Percentiles rank a stretch among this genome's conserved stretches.
Evolutionary conservation across 176 grass and related monocot species (phyloP).

Genomic region (Bromus sterilis): DNA sequence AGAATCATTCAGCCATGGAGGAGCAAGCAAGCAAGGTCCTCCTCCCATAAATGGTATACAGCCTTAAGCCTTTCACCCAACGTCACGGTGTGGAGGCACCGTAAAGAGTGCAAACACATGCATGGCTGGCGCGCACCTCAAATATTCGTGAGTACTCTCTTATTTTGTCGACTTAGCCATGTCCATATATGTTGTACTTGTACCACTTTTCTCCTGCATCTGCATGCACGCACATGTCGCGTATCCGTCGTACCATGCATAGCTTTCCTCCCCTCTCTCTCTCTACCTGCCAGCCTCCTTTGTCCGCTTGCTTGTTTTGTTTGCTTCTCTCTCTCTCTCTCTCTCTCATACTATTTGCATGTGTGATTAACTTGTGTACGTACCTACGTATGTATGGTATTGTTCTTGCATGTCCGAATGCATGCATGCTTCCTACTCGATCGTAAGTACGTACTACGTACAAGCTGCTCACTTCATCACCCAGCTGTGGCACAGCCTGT

Average conservation of each 20-base stretch:
- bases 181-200: not conserved
- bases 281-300: not conserved
- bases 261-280: not conserved
- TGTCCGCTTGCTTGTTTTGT: not conserved
- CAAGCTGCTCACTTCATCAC: not conserved
- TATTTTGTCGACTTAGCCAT: not conserved
- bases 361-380: not conserved
- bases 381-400: too few relatives aligned
- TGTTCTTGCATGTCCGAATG: not conserved
- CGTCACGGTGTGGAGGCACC: not conserved
- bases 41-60: not conserved
- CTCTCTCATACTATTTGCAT: too few relatives aligned
- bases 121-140: not conserved
- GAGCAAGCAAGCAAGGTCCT: not conserved
- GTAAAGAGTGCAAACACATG: not conserved
- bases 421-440: not conserved
- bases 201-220: not conserved
- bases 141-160: not conserved
- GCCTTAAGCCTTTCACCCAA: not conserved
- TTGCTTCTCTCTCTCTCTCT: not conserved
- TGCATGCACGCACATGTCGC: not conserved
- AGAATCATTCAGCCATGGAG: not conserved
- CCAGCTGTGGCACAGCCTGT: not conserved
- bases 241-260: not conserved
- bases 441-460: not conserved